Evolutionary conservation across 2,329 filamentous ascomycete genomes (phyloP).

Genomic region (Phyllosticta citribraziliensis): DNA sequence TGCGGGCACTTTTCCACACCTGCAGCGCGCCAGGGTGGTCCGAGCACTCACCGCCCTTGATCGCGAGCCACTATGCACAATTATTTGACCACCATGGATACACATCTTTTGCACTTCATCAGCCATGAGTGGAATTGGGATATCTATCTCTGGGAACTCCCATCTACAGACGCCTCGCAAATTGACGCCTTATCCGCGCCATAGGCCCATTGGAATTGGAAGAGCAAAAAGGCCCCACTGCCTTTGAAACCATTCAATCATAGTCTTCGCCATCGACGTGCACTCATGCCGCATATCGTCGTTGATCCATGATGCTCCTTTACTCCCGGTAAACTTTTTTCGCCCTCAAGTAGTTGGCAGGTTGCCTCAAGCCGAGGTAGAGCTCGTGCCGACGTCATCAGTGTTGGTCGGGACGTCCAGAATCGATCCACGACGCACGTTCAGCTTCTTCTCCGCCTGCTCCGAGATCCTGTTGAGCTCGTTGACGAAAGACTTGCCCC

Average conservation of each 20-base stretch:
- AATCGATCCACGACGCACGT: slow-evolving; percentile 19
- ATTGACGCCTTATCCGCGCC: neutral
- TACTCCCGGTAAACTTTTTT: neutral
- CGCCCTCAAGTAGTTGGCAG: neutral
- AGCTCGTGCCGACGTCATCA: neutral
- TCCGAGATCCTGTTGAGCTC: slow-evolving; percentile 59
- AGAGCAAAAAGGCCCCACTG: neutral
- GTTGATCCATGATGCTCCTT: neutral
- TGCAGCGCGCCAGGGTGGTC: neutral
- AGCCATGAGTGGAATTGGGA: neutral
- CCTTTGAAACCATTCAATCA: neutral
- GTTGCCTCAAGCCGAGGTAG: neutral
- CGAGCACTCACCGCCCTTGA: neutral
- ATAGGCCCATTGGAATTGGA: neutral
- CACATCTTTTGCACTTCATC: neutral
- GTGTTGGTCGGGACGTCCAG: slow-evolving; percentile 1
- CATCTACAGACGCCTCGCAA: neutral
- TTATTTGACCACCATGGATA: too few species aligned
- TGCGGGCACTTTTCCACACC: neutral
- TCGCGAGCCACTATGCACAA: neutral
- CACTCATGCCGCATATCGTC: slow-evolving; percentile 1
- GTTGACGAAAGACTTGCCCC: slow-evolving; percentile 85
- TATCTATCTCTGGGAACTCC: neutral
- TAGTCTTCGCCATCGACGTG: neutral
- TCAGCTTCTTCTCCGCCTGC: slow-evolving; percentile 41